Conservation (phyloP, 345 rosid species). For the Geranium rotundifolium region DNA sequence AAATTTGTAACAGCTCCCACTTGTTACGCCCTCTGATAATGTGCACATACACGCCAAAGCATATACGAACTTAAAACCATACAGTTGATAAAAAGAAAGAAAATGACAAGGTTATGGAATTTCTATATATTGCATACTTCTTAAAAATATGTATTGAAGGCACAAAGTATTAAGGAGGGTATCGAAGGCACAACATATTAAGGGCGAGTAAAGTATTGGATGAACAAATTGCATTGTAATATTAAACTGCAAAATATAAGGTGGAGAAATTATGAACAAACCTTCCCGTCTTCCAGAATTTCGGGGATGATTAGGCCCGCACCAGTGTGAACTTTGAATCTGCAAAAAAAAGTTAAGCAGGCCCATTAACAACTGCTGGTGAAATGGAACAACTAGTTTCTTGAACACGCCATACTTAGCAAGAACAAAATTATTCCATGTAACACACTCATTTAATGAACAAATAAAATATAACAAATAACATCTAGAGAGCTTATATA, state of each 20-base stretch:
- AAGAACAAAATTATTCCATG: no score
- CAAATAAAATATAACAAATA: background rate
- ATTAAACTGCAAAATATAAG: no score
- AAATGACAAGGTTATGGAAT: background rate
- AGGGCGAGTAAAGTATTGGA: no score
- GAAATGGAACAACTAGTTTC: background rate
- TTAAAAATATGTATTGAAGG: background rate
- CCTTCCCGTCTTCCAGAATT: background rate
- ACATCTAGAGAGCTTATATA: slow-evolving; percentile 10
- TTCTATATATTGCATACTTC: no score
- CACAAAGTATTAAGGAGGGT: background rate
- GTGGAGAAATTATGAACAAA: background rate
- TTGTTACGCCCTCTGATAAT: no score
- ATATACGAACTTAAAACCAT: background rate
- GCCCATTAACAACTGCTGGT: background rate
- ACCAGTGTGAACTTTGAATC: background rate
- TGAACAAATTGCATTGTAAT: no score
- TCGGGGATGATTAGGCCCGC: background rate
- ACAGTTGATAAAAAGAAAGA: background rate
- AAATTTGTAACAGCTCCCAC: no score
- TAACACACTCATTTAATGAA: background rate
- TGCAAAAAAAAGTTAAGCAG: background rate
- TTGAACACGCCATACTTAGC: no score
- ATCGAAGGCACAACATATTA: no score
- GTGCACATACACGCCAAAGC: no score